A percentile compares a stretch with the other conserved stretches of the same genome.
These are phyloP conservation scores for Suhomyces guaymorum DNA, from an alignment of 1,139 yeast species.

Conservation along the genomic window DNA sequence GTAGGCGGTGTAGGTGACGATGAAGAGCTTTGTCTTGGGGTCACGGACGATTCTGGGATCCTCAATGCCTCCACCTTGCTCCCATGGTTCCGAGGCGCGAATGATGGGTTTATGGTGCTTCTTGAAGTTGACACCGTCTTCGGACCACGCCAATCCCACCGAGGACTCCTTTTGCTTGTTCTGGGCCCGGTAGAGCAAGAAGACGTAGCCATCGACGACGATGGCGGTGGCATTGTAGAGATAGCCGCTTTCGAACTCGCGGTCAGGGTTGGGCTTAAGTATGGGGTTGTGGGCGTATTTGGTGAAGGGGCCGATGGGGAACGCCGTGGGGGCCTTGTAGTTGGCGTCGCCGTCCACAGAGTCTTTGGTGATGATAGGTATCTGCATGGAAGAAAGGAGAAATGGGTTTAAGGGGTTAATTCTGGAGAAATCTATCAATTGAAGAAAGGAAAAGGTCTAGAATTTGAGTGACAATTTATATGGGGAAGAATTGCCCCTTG, in stretches of 20 bases:
- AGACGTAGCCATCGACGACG: slow-evolving; percentile 42
- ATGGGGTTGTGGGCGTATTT: slow-evolving; percentile 42
- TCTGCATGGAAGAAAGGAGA: slow-evolving; percentile 23
- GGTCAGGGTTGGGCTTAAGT: slow-evolving; percentile 39
- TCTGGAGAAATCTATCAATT: too few species aligned
- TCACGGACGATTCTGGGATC: slow-evolving; percentile 48
- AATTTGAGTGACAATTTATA: too few species aligned
- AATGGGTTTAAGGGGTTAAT: too few species aligned
- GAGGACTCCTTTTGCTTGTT: slow-evolving; percentile 36
- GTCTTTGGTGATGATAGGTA: slow-evolving; percentile 30
- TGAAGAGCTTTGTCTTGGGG: slow-evolving; percentile 35
- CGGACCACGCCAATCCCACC: slow-evolving; percentile 46
- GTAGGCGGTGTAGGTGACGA: slow-evolving; percentile 47
- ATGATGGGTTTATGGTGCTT: slow-evolving; percentile 37
- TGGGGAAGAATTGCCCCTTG: too few species aligned
- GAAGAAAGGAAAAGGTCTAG: too few species aligned
- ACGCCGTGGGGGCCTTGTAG: slow-evolving; percentile 37
- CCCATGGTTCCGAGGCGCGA: slow-evolving; percentile 43
- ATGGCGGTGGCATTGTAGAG: slow-evolving; percentile 49
- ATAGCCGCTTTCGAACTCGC: slow-evolving; percentile 44
- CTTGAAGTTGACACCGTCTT: slow-evolving; percentile 38
- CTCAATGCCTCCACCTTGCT: slow-evolving; percentile 45
- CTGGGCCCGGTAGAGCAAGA: slow-evolving; percentile 45
- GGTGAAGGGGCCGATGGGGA: slow-evolving; percentile 47
- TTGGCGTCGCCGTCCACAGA: slow-evolving; percentile 35